Conservation (phyloP, 1,139 yeast species). For the Candida buenavistaensis region DNA sequence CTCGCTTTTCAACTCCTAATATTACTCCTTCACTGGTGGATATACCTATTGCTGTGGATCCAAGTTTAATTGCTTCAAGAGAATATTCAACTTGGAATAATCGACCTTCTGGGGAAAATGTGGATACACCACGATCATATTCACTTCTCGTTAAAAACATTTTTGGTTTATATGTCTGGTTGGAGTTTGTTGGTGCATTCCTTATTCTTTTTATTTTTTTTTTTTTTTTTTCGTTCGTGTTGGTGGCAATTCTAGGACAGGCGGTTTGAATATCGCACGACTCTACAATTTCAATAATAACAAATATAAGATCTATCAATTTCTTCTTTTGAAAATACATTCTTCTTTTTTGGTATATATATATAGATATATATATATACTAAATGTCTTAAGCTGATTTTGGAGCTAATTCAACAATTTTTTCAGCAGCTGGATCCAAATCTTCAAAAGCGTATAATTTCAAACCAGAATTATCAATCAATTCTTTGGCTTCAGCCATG, state of each 20-base stretch:
- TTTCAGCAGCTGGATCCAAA: conserved; percentile 96
- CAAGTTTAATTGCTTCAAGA: conserved; percentile 92
- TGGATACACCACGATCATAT: conserved; percentile 97
- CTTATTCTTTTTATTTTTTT: background rate
- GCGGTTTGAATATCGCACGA: too few relatives aligned
- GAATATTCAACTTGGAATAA: conserved; percentile 98
- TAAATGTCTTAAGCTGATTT: conserved; percentile 16
- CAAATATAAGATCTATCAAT: background rate
- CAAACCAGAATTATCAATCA: conserved; percentile 86
- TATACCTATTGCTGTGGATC: conserved; percentile 97
- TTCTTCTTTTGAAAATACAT: background rate
- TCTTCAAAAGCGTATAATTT: conserved; percentile 91
- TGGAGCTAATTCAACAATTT: conserved; percentile 75
- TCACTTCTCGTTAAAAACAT: conserved; percentile 99
- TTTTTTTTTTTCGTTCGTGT: background rate
- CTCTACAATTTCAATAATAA: too few relatives aligned
- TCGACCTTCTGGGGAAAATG: conserved; percentile 98
- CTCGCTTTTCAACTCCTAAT: conserved; percentile 95
- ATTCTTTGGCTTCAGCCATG: conserved; percentile 82
- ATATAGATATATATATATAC: too few relatives aligned
- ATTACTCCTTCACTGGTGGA: conserved; percentile 96
- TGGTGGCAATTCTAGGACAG: too few relatives aligned
- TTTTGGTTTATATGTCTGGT: background rate
- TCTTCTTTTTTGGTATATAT: too few relatives aligned
- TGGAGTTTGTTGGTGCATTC: background rate